Evolutionary conservation across 2,329 filamentous ascomycete genomes (phyloP).

Genomic region (Colletotrichum musicola): DNA sequence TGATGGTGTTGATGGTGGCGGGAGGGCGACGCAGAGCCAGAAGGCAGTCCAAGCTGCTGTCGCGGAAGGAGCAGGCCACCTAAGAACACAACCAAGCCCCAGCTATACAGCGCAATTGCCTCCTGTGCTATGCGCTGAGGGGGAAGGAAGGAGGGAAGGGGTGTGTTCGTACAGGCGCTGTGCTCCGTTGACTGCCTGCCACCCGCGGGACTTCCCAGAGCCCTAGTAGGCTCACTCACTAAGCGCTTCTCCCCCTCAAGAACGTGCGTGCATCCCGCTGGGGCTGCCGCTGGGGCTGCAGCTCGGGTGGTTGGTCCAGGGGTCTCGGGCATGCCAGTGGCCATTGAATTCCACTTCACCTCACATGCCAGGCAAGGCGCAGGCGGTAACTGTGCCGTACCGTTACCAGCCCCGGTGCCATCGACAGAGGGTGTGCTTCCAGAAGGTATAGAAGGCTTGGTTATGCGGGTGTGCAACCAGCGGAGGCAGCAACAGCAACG

Average conservation of each 20-base stretch:
- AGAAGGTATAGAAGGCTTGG: conserved; percentile 34
- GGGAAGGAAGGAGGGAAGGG: conserved; percentile 25
- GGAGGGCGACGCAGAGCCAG: conserved; percentile 25
- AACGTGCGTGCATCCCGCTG: conserved; percentile 24
- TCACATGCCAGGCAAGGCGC: conserved; percentile 3
- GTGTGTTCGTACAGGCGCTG: conserved; percentile 34
- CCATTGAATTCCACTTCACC: not conserved
- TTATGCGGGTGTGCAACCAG: conserved; percentile 9
- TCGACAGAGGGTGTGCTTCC: conserved; percentile 22
- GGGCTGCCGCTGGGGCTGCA: conserved; percentile 29
- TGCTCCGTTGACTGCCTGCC: conserved; percentile 24
- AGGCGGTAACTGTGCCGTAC: no score
- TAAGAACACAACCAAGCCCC: no score
- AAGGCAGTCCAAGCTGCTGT: conserved; percentile 46
- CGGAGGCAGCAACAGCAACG: not conserved
- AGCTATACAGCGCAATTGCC: no score
- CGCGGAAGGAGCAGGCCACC: conserved; percentile 10
- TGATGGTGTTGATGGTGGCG: conserved; percentile 40
- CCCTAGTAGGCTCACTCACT: conserved; percentile 32
- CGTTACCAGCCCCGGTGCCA: not conserved
- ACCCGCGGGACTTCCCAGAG: conserved; percentile 7
- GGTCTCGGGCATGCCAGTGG: conserved; percentile 8
- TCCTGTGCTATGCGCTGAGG: conserved; percentile 31
- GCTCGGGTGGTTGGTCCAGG: conserved; percentile 27
- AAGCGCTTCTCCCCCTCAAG: conserved; percentile 30